These are phyloP conservation scores for Monilinia vaccinii-corymbosi DNA, from an alignment of 2,329 filamentous ascomycete species.

Conservation along the genomic window DNA sequence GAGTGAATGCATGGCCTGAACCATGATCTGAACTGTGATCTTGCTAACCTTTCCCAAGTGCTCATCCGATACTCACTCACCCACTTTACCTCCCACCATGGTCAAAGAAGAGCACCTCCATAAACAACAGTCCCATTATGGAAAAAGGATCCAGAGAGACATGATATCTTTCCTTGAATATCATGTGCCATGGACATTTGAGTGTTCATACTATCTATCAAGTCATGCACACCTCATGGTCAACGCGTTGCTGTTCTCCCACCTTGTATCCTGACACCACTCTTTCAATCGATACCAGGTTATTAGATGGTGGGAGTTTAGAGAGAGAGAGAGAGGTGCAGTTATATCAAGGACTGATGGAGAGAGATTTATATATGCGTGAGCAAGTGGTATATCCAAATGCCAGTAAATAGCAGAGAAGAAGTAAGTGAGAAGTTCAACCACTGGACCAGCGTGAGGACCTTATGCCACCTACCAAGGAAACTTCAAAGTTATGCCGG, in stretches of 20 bases:
- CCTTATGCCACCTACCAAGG: neutral
- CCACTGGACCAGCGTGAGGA: neutral
- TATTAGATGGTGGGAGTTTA: conserved; percentile 62
- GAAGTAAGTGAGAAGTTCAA: neutral
- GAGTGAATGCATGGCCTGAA: neutral
- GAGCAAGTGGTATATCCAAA: neutral
- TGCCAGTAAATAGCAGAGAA: neutral
- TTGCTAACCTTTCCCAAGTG: neutral
- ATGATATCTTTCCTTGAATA: neutral
- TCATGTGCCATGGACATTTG: conserved; percentile 18
- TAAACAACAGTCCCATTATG: neutral
- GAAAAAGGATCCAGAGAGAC: neutral
- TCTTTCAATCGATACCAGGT: conserved; percentile 41
- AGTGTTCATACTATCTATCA: conserved; percentile 17
- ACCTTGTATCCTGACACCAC: conserved; percentile 62
- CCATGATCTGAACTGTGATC: too few relatives aligned
- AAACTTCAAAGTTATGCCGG: neutral
- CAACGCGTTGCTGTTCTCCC: conserved; percentile 48
- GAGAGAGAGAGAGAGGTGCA: neutral
- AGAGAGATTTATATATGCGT: neutral
- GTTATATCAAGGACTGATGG: neutral
- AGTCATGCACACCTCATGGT: conserved; percentile 31
- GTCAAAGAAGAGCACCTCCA: too few relatives aligned
- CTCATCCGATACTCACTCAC: neutral
- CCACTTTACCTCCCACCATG: neutral